These are phyloP conservation scores for Arxiozyma slooffiae DNA, from an alignment of 1,139 yeast genomes.

Conservation along the genomic window DNA sequence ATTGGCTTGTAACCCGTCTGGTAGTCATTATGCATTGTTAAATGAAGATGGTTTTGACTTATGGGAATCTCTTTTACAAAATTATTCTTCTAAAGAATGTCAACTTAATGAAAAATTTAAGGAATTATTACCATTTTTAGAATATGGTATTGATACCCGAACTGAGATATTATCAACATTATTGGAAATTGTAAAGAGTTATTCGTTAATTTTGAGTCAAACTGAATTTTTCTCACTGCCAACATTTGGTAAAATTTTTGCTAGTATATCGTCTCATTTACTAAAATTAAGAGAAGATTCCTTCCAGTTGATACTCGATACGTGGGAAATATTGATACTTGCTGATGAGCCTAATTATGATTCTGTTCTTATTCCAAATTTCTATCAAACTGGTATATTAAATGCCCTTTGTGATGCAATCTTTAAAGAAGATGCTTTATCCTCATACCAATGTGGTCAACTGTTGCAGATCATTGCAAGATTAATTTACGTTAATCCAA, in stretches of 20 bases:
- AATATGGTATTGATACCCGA: conserved; percentile 42
- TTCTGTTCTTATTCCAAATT: conserved; percentile 17
- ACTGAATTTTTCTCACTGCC: conserved; percentile 34
- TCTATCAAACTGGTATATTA: conserved; percentile 22
- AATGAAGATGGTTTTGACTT: conserved; percentile 84
- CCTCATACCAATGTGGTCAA: conserved; percentile 36
- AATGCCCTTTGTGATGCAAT: conserved; percentile 22
- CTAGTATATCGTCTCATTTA: conserved; percentile 47
- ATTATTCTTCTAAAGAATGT: conserved; percentile 29
- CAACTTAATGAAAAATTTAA: conserved; percentile 20
- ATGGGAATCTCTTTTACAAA: conserved; percentile 66
- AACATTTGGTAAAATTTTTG: conserved; percentile 38
- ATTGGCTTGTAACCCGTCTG: conserved; percentile 52
- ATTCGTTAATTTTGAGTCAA: conserved; percentile 47
- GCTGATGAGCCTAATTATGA: conserved; percentile 21
- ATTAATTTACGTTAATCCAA: conserved; percentile 41
- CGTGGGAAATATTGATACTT: conserved; percentile 44
- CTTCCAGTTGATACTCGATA: conserved; percentile 45
- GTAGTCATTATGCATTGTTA: conserved; percentile 52
- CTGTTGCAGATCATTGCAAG: conserved; percentile 47
- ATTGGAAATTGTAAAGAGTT: conserved; percentile 62
- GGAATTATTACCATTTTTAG: conserved; percentile 30
- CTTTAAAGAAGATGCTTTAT: conserved; percentile 24
- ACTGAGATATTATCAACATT: conserved; percentile 71
- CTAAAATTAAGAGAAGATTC: conserved; percentile 64